These are phyloP conservation scores for Phanerodontia chrysosporium DNA, from an alignment of 768 basidiomycete species.

Conservation along the genomic window DNA sequence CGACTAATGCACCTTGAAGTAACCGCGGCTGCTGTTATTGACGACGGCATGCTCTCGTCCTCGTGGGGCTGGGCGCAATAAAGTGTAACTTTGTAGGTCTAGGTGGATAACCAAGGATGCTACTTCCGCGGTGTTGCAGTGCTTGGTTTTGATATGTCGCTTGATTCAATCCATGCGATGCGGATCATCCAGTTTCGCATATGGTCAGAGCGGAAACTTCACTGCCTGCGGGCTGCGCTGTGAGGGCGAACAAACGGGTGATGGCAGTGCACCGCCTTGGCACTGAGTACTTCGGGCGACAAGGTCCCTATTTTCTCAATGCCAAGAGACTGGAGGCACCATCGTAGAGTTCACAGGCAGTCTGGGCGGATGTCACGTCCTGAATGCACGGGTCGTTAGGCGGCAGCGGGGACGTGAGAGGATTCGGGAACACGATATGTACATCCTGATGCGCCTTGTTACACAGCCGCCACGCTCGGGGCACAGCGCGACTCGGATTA, in stretches of 20 bases:
- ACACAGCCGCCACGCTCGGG: background rate
- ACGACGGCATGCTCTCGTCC: background rate
- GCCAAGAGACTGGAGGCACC: background rate
- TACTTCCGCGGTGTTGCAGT: background rate
- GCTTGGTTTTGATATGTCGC: background rate
- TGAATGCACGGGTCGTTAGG: no score
- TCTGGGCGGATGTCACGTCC: no score
- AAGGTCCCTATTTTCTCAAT: background rate
- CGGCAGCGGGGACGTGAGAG: background rate
- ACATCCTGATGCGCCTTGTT: background rate
- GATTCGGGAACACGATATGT: background rate
- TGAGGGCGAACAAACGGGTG: background rate
- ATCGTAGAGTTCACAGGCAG: no score
- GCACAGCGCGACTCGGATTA: slow-evolving; percentile 4
- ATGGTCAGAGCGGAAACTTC: background rate
- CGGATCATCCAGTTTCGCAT: background rate
- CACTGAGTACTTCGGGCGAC: background rate
- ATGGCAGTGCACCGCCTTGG: background rate
- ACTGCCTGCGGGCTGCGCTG: background rate
- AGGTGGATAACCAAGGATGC: background rate
- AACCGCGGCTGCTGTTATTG: slow-evolving; percentile 11
- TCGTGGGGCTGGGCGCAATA: background rate
- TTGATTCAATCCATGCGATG: background rate
- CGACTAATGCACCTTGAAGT: background rate
- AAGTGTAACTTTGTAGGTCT: background rate